These are phyloP conservation scores for Mycena haematopus DNA, from an alignment of 768 basidiomycete genomes.

Conservation along the genomic window DNA sequence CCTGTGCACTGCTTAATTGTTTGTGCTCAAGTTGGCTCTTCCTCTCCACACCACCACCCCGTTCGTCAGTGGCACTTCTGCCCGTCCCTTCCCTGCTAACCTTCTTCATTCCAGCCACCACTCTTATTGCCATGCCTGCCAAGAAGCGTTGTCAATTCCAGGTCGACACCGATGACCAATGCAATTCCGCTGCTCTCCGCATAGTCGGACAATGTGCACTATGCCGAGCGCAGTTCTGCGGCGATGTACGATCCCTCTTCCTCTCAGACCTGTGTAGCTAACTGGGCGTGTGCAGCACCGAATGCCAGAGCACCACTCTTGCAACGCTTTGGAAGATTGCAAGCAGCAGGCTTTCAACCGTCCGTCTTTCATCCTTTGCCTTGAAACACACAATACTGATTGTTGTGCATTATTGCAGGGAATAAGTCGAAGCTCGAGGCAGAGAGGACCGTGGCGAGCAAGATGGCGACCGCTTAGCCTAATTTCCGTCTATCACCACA, in stretches of 20 bases:
- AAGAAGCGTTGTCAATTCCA: conserved; percentile 89
- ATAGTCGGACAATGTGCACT: conserved; percentile 87
- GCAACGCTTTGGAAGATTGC: conserved; percentile 84
- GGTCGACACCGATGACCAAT: conserved; percentile 56
- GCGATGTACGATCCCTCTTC: conserved; percentile 54
- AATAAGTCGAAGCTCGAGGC: conserved; percentile 90
- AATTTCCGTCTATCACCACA: conserved; percentile 1
- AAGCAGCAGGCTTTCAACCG: conserved; percentile 82
- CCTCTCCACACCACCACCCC: conserved; percentile 4
- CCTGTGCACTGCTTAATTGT: background rate
- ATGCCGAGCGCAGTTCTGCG: conserved; percentile 81
- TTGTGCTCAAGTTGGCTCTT: background rate
- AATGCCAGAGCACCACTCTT: conserved; percentile 87
- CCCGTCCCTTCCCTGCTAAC: conserved; percentile 2
- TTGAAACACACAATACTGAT: background rate
- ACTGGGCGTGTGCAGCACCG: conserved; percentile 64
- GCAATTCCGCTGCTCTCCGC: conserved; percentile 80
- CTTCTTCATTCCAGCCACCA: conserved; percentile 12
- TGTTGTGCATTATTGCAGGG: conserved; percentile 2
- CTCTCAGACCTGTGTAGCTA: background rate
- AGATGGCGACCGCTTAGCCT: conserved; percentile 87
- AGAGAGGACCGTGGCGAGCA: conserved; percentile 85
- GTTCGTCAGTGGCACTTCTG: background rate
- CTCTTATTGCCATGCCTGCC: conserved; percentile 61
- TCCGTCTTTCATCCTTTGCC: background rate